phyloP scores from a whole-genome alignment of 352 stramenopile species.

The Pythium myriotylum region DNA sequence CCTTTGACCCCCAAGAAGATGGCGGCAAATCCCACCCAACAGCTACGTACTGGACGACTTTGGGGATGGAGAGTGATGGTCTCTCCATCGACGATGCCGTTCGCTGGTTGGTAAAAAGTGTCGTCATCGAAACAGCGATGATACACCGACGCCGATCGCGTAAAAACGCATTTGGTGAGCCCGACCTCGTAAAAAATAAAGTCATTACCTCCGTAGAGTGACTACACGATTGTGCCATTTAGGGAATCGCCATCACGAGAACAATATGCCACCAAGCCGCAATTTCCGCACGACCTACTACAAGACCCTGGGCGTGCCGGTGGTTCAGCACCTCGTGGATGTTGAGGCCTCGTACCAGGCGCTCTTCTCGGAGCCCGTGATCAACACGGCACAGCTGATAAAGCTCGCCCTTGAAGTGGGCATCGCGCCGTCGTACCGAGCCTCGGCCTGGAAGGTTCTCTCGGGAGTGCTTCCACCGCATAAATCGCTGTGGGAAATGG shows the following conservation, averaged over 20 bases:
- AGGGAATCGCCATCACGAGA: neutral
- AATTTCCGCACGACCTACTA: slow-evolving; percentile 90
- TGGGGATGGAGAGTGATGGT: slow-evolving; percentile 27
- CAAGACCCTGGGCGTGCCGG: slow-evolving; percentile 84
- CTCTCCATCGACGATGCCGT: slow-evolving; percentile 29
- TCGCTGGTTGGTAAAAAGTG: slow-evolving; percentile 23
- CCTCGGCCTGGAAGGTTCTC: slow-evolving; percentile 64
- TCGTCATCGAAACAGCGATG: slow-evolving; percentile 25
- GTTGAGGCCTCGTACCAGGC: slow-evolving; percentile 74
- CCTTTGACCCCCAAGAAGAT: slow-evolving; percentile 4
- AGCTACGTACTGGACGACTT: slow-evolving; percentile 15
- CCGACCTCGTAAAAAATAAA: slow-evolving; percentile 14
- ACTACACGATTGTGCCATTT: slow-evolving; percentile 4
- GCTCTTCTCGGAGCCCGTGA: slow-evolving; percentile 51
- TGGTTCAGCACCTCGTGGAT: slow-evolving; percentile 84
- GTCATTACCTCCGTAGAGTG: slow-evolving; percentile 10
- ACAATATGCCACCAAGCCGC: slow-evolving; percentile 59
- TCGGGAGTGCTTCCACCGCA: slow-evolving; percentile 56
- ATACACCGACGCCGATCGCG: neutral
- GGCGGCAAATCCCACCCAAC: slow-evolving; percentile 5
- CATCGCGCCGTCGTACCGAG: slow-evolving; percentile 54
- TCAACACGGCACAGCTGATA: slow-evolving; percentile 69
- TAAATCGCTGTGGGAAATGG: slow-evolving; percentile 65
- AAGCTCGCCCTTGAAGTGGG: slow-evolving; percentile 80
- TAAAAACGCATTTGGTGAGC: slow-evolving; percentile 9